Evolutionary conservation across 176 grass and related monocot genomes (phyloP).

Genomic region (Zea mays): DNA sequence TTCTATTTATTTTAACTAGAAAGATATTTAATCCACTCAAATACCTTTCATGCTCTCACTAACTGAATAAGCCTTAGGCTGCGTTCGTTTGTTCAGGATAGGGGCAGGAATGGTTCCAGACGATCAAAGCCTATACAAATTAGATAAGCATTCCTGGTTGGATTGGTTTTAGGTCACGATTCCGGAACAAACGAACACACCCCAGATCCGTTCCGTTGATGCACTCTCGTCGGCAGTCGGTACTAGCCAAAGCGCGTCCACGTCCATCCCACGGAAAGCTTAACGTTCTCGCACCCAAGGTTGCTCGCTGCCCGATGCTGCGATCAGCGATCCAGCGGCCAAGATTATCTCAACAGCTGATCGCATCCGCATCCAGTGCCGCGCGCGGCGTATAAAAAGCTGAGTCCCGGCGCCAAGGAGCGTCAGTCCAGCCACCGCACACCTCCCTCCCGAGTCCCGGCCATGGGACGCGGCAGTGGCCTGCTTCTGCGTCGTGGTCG

Average conservation of each 20-base stretch:
- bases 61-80: too few relatives aligned
- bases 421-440: background rate
- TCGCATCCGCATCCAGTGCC: background rate
- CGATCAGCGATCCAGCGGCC: constrained; percentile 4
- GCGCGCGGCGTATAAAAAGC: constrained; percentile 22
- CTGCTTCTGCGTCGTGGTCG: background rate
- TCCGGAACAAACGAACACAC: too few relatives aligned
- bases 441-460: background rate
- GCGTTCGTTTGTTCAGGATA: too few relatives aligned
- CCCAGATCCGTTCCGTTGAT: too few relatives aligned
- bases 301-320: background rate
- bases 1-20: too few relatives aligned
- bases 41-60: too few relatives aligned
- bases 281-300: background rate
- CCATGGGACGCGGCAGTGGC: background rate
- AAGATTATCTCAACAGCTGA: background rate
- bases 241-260: background rate
- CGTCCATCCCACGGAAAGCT: background rate
- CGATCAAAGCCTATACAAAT: too few relatives aligned
- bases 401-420: background rate
- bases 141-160: too few relatives aligned
- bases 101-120: too few relatives aligned
- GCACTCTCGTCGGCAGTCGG: too few relatives aligned
- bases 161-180: too few relatives aligned
- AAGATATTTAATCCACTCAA: too few relatives aligned